A percentile compares a stretch with the other conserved stretches of the same genome.
phyloP scores from a whole-genome alignment of 2,329 filamentous ascomycete genomes.

The Colletotrichum filicis region DNA sequence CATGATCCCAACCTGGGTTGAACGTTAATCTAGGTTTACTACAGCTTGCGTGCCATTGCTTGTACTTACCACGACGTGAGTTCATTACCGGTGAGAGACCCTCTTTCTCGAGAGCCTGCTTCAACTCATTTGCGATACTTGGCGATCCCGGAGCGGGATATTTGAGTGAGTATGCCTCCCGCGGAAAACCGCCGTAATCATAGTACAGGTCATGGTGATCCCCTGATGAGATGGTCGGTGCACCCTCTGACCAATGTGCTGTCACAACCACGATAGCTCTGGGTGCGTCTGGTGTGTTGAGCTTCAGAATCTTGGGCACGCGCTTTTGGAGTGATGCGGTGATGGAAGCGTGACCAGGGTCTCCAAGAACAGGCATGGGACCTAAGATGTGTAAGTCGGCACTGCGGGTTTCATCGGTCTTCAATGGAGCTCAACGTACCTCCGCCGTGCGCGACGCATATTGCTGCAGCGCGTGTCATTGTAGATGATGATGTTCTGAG shows the following conservation, averaged over 20 bases:
- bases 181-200: constrained; percentile 70
- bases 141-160: constrained; percentile 68
- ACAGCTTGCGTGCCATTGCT: constrained; percentile 34
- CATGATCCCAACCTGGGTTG: constrained; percentile 65
- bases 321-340: constrained; percentile 61
- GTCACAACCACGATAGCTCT: constrained; percentile 67
- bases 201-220: constrained; percentile 61
- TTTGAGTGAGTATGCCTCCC: constrained; percentile 63
- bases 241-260: constrained; percentile 64
- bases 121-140: constrained; percentile 60
- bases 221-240: constrained; percentile 62
- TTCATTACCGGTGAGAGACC: constrained; percentile 57
- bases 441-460: constrained; percentile 63
- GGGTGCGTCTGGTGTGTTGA: constrained; percentile 60
- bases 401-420: background rate
- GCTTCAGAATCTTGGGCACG: constrained; percentile 65
- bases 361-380: constrained; percentile 67
- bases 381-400: constrained; percentile 44
- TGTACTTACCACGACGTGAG: constrained; percentile 42
- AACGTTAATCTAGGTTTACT: background rate
- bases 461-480: constrained; percentile 56
- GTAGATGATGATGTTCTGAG: constrained; percentile 26
- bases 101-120: constrained; percentile 54
- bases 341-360: constrained; percentile 62
- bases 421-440: constrained; percentile 43